A percentile compares a stretch with the other conserved stretches of the same genome.
Conservation (phyloP, 164 flowering plant genomes). For the Kalanchoe fedtschenkoi region DNA sequence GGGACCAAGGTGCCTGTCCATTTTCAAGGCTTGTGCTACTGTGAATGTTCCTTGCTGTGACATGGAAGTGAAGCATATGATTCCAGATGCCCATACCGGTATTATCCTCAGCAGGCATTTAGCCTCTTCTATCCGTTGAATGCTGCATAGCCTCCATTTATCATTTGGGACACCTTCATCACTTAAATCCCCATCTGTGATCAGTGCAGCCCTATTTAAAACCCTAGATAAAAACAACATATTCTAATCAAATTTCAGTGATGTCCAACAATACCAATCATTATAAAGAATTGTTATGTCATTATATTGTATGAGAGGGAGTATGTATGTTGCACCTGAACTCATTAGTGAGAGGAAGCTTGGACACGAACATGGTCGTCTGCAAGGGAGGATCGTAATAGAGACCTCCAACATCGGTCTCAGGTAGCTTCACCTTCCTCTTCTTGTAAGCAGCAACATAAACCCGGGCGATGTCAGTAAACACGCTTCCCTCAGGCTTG, state of each 20-base stretch:
- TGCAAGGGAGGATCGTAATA: conserved; percentile 41
- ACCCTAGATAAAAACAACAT: not conserved
- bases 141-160: conserved; percentile 42
- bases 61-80: conserved; percentile 39
- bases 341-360: conserved; percentile 32
- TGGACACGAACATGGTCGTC: conserved; percentile 8
- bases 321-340: conserved; percentile 21
- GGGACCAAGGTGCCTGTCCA: conserved; percentile 59
- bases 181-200: conserved; percentile 24
- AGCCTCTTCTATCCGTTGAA: conserved; percentile 53
- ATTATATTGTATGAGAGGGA: too few species aligned
- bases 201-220: conserved; percentile 40
- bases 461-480: conserved; percentile 47
- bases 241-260: not conserved
- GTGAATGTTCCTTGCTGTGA: conserved; percentile 60
- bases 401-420: not conserved
- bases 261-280: not conserved
- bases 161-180: conserved; percentile 25
- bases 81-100: conserved; percentile 59
- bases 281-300: not conserved
- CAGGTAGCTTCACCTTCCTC: conserved; percentile 27
- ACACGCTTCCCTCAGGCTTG: conserved; percentile 58
- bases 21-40: conserved; percentile 49
- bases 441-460: conserved; percentile 56
- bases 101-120: conserved; percentile 41